Percentiles rank a stretch among this genome's conserved stretches.
phyloP scores from a whole-genome alignment of 805 yeast species.

The Naumovozyma castellii region DNA sequence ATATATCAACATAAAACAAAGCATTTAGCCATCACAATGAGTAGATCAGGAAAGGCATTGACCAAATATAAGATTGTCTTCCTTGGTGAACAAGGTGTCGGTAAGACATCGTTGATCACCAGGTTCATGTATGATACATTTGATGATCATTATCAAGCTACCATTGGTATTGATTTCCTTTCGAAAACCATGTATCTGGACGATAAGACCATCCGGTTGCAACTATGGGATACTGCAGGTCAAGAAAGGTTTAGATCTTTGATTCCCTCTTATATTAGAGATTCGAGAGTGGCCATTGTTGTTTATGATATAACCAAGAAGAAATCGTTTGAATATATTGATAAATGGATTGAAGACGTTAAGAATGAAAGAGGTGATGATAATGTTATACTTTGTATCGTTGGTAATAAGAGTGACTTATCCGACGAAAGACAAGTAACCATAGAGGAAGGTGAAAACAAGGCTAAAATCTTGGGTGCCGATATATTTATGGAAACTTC shows the following conservation, averaged over 20 bases:
- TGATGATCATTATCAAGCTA: conserved; percentile 89
- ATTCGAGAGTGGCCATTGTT: conserved; percentile 92
- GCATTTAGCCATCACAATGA: conserved; percentile 4
- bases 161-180: conserved; percentile 92
- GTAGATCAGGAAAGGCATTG: conserved; percentile 26
- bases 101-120: conserved; percentile 93
- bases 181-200: conserved; percentile 92
- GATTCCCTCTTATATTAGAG: conserved; percentile 92
- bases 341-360: conserved; percentile 92
- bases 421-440: conserved; percentile 73
- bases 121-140: conserved; percentile 96
- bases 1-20: too few species aligned
- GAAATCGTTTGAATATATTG: conserved; percentile 73
- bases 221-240: conserved; percentile 97
- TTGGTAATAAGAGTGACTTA: conserved; percentile 86
- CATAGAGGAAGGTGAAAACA: conserved; percentile 72
- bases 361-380: conserved; percentile 80
- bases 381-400: conserved; percentile 80
- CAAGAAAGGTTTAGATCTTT: conserved; percentile 92
- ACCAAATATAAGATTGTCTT: conserved; percentile 82
- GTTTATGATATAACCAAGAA: conserved; percentile 88
- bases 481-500: conserved; percentile 84
- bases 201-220: conserved; percentile 89
- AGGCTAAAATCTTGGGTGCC: conserved; percentile 64
- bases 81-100: conserved; percentile 94